These are phyloP conservation scores for Bauhinia variegata DNA, from an alignment of 306 rosid species.

Conservation along the genomic window DNA sequence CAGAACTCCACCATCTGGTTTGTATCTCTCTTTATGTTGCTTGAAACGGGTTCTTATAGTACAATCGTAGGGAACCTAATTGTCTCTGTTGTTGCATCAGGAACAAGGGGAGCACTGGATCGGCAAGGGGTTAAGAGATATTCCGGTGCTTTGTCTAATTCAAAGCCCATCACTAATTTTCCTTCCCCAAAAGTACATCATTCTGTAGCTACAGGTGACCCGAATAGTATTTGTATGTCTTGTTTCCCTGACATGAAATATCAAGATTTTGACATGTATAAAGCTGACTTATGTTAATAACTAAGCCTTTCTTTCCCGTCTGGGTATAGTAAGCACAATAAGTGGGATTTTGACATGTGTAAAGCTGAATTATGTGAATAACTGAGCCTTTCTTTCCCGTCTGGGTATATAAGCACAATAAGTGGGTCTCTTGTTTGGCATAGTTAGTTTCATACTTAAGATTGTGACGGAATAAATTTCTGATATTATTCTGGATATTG, in stretches of 20 bases:
- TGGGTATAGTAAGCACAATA: conserved; percentile 9
- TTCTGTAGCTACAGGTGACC: conserved; percentile 66
- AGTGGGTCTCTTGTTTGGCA: conserved; percentile 6
- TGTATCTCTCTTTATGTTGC: conserved; percentile 31
- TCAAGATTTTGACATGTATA: neutral
- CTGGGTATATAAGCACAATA: conserved; percentile 6
- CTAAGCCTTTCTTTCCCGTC: neutral
- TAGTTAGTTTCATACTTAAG: neutral
- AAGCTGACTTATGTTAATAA: conserved; percentile 1
- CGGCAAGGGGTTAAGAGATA: conserved; percentile 64
- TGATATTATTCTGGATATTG: conserved; percentile 30
- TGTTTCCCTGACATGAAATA: neutral
- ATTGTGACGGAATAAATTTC: conserved; percentile 17
- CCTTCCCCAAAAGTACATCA: conserved; percentile 65
- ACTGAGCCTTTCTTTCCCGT: neutral
- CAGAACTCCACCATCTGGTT: conserved; percentile 91
- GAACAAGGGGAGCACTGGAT: conserved; percentile 57
- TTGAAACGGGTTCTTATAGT: neutral
- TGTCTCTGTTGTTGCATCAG: conserved; percentile 48
- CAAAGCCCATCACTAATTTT: conserved; percentile 57
- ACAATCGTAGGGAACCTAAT: conserved; percentile 23
- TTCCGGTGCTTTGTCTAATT: conserved; percentile 56
- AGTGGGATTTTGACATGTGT: neutral
- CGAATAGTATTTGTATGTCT: neutral
- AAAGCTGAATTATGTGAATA: too few species aligned